Conservation (phyloP, 768 basidiomycete species). For the Amylocystis lapponica region DNA sequence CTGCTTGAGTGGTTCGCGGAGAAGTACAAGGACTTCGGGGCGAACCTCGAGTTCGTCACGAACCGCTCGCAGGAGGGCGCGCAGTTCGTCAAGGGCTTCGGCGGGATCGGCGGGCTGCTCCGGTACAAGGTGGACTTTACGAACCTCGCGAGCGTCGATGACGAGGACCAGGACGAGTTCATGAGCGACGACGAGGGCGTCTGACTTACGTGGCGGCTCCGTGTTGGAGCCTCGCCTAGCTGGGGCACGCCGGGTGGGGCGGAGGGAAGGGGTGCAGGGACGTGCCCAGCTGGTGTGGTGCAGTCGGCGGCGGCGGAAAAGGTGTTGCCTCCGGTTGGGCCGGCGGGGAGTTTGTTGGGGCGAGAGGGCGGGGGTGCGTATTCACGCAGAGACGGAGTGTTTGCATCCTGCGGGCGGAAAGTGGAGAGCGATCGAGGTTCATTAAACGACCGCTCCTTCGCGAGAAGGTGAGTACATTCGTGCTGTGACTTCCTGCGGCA, state of each 20-base stretch:
- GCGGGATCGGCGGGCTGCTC: conserved; percentile 92
- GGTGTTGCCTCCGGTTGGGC: background rate
- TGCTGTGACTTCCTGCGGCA: no score
- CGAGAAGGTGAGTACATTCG: no score
- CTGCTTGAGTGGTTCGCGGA: conserved; percentile 99
- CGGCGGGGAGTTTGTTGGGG: no score
- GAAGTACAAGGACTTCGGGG: conserved; percentile 97
- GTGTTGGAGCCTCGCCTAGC: conserved; percentile 62
- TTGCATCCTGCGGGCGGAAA: no score
- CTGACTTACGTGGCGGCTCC: conserved; percentile 86
- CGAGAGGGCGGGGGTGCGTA: no score
- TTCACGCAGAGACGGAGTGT: no score
- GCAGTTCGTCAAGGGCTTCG: conserved; percentile 97
- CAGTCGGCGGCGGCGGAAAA: background rate
- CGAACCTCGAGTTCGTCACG: conserved; percentile 92
- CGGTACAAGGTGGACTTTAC: conserved; percentile 98
- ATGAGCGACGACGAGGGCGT: conserved; percentile 69
- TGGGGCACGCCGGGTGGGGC: conserved; percentile 66
- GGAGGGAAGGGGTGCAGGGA: conserved; percentile 23
- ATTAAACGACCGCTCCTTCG: no score
- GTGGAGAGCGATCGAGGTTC: no score
- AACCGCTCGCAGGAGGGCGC: conserved; percentile 96
- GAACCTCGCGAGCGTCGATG: conserved; percentile 67
- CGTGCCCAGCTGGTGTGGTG: background rate
- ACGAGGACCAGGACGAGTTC: conserved; percentile 84